Conservation (phyloP, 805 yeast genomes). For the Candida silvicultrix region DNA sequence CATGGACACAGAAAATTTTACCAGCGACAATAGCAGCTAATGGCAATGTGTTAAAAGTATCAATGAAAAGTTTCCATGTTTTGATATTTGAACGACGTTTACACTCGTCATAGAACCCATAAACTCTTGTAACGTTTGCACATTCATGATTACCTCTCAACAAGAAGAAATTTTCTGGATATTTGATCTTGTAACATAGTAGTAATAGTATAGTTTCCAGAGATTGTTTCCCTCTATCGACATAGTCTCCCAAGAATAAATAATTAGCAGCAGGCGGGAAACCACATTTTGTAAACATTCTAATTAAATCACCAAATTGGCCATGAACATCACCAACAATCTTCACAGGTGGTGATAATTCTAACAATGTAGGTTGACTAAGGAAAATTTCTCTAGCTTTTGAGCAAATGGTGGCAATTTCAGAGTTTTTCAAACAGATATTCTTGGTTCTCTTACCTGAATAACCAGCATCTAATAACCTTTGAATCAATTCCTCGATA, state of each 20-base stretch:
- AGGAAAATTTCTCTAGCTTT: constrained; percentile 85
- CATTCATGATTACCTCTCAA: constrained; percentile 96
- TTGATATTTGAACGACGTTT: constrained; percentile 88
- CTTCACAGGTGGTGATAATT: constrained; percentile 73
- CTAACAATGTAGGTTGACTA: constrained; percentile 85
- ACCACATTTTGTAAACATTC: constrained; percentile 93
- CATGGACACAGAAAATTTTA: constrained; percentile 87
- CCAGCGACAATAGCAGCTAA: constrained; percentile 94
- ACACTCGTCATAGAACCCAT: constrained; percentile 97
- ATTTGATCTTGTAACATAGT: constrained; percentile 90
- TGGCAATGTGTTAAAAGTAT: constrained; percentile 92
- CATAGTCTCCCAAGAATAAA: constrained; percentile 92
- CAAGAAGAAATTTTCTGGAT: constrained; percentile 92
- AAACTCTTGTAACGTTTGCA: constrained; percentile 93
- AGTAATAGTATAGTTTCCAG: constrained; percentile 84
- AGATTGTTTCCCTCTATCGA: constrained; percentile 95
- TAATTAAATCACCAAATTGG: constrained; percentile 84
- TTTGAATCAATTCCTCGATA: constrained; percentile 85
- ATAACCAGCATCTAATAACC: constrained; percentile 92
- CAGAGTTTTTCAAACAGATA: constrained; percentile 84
- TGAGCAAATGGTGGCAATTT: constrained; percentile 80
- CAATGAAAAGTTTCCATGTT: constrained; percentile 90
- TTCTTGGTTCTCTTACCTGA: constrained; percentile 88
- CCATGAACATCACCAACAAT: constrained; percentile 95
- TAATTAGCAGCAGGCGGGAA: constrained; percentile 94